Evolutionary conservation across 345 rosid genomes (phyloP).

Genomic region (Corymbia maculata): DNA sequence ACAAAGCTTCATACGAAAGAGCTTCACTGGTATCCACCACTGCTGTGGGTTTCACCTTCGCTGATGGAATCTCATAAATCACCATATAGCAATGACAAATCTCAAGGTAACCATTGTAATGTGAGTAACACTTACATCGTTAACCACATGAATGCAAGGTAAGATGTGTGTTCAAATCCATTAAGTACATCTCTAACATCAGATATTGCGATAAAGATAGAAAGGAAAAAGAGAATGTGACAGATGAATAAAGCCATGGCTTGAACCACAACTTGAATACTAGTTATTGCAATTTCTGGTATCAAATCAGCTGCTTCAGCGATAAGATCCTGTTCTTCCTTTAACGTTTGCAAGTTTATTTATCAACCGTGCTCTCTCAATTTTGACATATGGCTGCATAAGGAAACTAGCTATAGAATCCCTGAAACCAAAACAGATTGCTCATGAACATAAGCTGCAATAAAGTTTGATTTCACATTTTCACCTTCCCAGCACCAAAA

Average conservation of each 20-base stretch:
- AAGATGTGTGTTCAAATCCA: background rate
- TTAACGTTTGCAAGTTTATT: conserved; percentile 35
- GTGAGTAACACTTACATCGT: conserved; percentile 45
- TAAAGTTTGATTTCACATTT: background rate
- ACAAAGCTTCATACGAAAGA: background rate
- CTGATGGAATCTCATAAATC: conserved; percentile 76
- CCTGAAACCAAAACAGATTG: background rate
- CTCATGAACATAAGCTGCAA: background rate
- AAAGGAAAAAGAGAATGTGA: no score
- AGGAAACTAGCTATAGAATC: background rate
- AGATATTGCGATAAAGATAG: fast-evolving
- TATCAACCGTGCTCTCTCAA: conserved; percentile 70
- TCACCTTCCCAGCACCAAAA: conserved; percentile 86
- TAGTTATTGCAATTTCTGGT: conserved; percentile 80
- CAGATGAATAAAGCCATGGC: no score
- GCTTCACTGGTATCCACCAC: conserved; percentile 67
- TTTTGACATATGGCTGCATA: conserved; percentile 69
- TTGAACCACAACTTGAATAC: no score
- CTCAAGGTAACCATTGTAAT: conserved; percentile 70
- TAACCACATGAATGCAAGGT: background rate
- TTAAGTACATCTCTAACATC: no score
- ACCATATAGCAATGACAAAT: conserved; percentile 84
- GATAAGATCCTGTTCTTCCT: conserved; percentile 72
- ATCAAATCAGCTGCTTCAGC: conserved; percentile 92
- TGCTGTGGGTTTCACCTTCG: conserved; percentile 52